Conservation (phyloP, 2,329 filamentous ascomycete genomes). For the Curvularia lunata region DNA sequence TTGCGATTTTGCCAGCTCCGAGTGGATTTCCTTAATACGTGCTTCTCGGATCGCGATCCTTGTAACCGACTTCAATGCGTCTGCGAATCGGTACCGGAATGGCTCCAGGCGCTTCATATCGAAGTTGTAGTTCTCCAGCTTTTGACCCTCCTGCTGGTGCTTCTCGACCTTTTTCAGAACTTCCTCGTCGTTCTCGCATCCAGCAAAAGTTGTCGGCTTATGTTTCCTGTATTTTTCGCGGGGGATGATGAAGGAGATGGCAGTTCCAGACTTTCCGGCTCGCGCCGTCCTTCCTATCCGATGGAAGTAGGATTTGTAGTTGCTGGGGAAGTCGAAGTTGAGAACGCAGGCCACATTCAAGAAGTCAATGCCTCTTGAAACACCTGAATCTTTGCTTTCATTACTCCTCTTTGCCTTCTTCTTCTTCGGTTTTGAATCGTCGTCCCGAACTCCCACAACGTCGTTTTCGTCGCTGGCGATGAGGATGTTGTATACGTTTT, state of each 20-base stretch:
- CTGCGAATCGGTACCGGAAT: constrained; percentile 87
- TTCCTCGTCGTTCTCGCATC: constrained; percentile 82
- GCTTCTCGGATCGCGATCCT: constrained; percentile 89
- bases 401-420: constrained; percentile 67
- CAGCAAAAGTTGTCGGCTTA: constrained; percentile 78
- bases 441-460: constrained; percentile 67
- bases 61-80: constrained; percentile 88
- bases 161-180: constrained; percentile 79
- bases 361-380: constrained; percentile 97
- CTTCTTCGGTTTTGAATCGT: constrained; percentile 50
- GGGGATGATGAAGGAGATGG: constrained; percentile 92
- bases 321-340: constrained; percentile 93
- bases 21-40: constrained; percentile 81
- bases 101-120: constrained; percentile 93
- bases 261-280: constrained; percentile 90
- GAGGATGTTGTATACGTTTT: constrained; percentile 95
- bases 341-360: constrained; percentile 82
- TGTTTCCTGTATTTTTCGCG: constrained; percentile 84
- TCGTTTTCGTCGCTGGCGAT: constrained; percentile 95
- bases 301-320: constrained; percentile 93
- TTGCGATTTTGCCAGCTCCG: constrained; percentile 91
- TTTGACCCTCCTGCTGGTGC: constrained; percentile 81
- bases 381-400: constrained; percentile 83
- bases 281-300: constrained; percentile 92
- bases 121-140: constrained; percentile 89